Evolutionary conservation across 2,329 filamentous ascomycete genomes (phyloP), one percentile per base, ranked within the genome.

Genomic region (Fusarium xylarioides): DNA sequence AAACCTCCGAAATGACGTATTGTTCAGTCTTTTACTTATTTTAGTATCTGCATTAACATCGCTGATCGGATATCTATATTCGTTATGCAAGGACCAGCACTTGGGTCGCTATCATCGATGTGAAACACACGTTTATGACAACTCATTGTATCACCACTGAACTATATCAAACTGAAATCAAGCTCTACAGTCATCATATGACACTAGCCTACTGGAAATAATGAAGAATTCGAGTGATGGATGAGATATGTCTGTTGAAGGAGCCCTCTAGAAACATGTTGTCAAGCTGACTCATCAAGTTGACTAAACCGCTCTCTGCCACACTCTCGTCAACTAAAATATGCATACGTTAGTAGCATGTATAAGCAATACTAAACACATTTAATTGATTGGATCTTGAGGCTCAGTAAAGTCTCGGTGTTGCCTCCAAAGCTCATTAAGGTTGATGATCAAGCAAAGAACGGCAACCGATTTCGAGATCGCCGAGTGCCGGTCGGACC

Each of bases 401-500:
- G n/a, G 40, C 50, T 44, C 32, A 57, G 32, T 21, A 18, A 34
- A 50, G 23, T 35, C 34, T 42, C 43, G 38, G 58, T 44, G 42
- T 54, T 69, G 46, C 47, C 52, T 49, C 66, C 65, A 40, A 53
- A 49, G 58, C 58, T 64, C 52, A 70, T 11, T 49, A 30, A 58
- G 30, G 11, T 18, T 19, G 8, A 23, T 34, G 30, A 21, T 32
- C 15, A 32, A 57, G 40, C 34, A 58, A 32, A 52, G 40, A 38
- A 63, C 74, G 74, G 73, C 70, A 76, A 71, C 66, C 65, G 74
- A 75, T 65, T 52, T 58, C 54, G 52, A 46, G 61, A 49, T 68
- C 75, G 61, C 75, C 75, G 75, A 77, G 64, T 72, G 75, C 66
- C 75, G 74, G 75, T 52, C 71, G 67, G 71, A 70, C 68, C 76